Evolutionary conservation across 495 filamentous ascomycete genomes (phyloP).

Genomic region (Aspergillus sclerotiicarbonarius): DNA sequence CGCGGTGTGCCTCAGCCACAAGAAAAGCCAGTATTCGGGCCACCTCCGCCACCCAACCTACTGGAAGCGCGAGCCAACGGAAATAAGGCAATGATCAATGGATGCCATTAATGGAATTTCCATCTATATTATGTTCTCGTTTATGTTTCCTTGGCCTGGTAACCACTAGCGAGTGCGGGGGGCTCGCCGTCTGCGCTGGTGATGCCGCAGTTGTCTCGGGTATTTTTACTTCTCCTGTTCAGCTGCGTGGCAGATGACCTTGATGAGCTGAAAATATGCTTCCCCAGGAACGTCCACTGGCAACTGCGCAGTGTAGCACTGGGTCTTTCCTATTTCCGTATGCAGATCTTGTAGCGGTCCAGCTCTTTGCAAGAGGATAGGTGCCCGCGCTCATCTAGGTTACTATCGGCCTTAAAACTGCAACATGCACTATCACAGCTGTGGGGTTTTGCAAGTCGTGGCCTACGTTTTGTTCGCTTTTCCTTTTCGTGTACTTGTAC

Average conservation of each 20-base stretch:
- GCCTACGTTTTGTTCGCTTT: conserved; percentile 10
- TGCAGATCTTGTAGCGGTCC: background rate
- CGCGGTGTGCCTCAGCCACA: conserved; percentile 33
- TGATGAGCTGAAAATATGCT: background rate
- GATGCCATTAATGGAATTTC: conserved; percentile 33
- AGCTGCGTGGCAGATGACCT: background rate
- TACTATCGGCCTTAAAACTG: background rate
- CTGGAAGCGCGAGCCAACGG: conserved; percentile 46
- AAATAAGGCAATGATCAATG: conserved; percentile 48
- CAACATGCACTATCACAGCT: background rate
- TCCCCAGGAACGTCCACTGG: background rate
- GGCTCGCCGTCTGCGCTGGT: conserved; percentile 4
- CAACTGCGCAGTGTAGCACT: background rate
- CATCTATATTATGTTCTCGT: conserved; percentile 4
- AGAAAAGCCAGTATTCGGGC: conserved; percentile 51
- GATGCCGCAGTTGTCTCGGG: background rate
- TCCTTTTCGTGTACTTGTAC: conserved; percentile 39
- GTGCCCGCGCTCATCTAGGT: background rate
- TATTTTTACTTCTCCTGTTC: conserved; percentile 3
- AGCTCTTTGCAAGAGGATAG: background rate
- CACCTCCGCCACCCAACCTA: conserved; percentile 55
- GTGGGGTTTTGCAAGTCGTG: conserved; percentile 1
- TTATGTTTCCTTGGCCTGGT: conserved; percentile 1
- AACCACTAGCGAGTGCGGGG: background rate
- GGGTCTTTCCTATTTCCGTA: background rate